phyloP scores from a whole-genome alignment of 768 basidiomycete genomes.

The Hypholoma fasciculare region DNA sequence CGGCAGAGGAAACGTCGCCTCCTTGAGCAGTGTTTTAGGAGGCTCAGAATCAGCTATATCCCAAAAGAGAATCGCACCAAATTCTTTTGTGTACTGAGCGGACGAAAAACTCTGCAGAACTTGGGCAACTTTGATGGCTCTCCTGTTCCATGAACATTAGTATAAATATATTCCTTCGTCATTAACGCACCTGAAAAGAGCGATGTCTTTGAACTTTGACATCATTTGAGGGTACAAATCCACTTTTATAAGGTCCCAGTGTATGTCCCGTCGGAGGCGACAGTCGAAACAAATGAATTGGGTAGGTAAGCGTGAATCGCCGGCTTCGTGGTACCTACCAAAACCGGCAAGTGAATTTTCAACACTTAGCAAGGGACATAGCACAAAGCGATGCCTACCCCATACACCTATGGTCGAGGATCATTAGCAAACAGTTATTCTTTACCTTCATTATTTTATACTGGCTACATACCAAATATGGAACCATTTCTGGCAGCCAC shows the following conservation, averaged over 20 bases:
- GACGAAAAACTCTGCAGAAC: slow-evolving; percentile 39
- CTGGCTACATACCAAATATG: slow-evolving; percentile 55
- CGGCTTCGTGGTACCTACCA: slow-evolving; percentile 58
- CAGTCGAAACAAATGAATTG: slow-evolving; percentile 78
- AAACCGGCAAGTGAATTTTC: background rate
- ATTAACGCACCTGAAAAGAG: slow-evolving; percentile 60
- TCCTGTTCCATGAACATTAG: slow-evolving; percentile 33
- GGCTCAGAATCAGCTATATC: background rate
- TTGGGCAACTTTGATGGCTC: slow-evolving; percentile 73
- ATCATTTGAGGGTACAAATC: slow-evolving; percentile 59
- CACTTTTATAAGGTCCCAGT: slow-evolving; percentile 69
- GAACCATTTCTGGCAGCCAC: slow-evolving; percentile 72
- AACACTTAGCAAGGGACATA: background rate
- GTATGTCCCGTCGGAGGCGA: slow-evolving; percentile 61
- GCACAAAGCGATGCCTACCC: slow-evolving; percentile 36
- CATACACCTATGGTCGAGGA: slow-evolving; percentile 49
- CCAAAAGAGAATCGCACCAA: slow-evolving; percentile 39
- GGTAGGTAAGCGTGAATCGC: slow-evolving; percentile 58
- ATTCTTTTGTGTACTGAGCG: slow-evolving; percentile 56
- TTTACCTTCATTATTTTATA: no score
- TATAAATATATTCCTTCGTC: background rate
- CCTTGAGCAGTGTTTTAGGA: slow-evolving; percentile 31
- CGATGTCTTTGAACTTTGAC: slow-evolving; percentile 65
- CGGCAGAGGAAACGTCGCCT: slow-evolving; percentile 52
- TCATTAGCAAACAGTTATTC: background rate